These are phyloP conservation scores for Lipomyces orientalis DNA, from an alignment of 805 yeast genomes.

Conservation along the genomic window DNA sequence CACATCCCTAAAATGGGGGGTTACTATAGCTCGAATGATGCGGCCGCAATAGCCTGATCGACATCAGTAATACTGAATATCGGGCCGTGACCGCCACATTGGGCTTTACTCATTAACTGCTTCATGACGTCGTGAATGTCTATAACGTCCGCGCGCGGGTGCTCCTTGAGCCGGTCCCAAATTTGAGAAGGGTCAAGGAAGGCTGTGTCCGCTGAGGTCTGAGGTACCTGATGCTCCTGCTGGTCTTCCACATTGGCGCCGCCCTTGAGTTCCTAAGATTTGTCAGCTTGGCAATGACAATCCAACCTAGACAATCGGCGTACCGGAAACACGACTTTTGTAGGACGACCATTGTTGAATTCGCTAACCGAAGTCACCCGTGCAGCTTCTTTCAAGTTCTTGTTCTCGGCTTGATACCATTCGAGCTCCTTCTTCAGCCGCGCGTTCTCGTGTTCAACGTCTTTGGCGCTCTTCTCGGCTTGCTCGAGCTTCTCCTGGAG, in stretches of 20 bases:
- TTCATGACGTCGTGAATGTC: slow-evolving; percentile 15
- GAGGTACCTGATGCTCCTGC: slow-evolving; percentile 5
- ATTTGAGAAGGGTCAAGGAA: slow-evolving; percentile 19
- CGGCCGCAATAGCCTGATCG: slow-evolving; percentile 21
- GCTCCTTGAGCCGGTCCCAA: slow-evolving; percentile 26
- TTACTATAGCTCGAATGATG: neutral
- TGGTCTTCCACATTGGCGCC: slow-evolving; percentile 1
- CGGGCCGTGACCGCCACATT: slow-evolving; percentile 30
- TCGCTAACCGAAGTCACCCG: slow-evolving; percentile 9
- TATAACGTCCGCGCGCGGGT: slow-evolving; percentile 21
- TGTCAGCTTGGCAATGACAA: neutral
- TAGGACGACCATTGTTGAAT: neutral
- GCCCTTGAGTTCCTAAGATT: neutral
- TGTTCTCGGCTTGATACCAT: slow-evolving; percentile 26
- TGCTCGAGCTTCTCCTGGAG: slow-evolving; percentile 20
- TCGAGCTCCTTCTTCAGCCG: slow-evolving; percentile 24
- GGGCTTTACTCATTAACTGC: slow-evolving; percentile 15
- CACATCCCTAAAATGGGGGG: neutral
- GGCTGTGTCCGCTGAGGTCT: neutral
- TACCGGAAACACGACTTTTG: slow-evolving; percentile 21
- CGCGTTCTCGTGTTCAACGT: slow-evolving; percentile 15
- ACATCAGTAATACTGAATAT: slow-evolving; percentile 22
- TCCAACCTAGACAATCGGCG: neutral
- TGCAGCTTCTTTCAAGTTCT: slow-evolving; percentile 14
- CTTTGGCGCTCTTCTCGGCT: slow-evolving; percentile 5